Evolutionary conservation across 75 land plant species (phyloP).

Genomic region (Selaginella tamariscina): DNA sequence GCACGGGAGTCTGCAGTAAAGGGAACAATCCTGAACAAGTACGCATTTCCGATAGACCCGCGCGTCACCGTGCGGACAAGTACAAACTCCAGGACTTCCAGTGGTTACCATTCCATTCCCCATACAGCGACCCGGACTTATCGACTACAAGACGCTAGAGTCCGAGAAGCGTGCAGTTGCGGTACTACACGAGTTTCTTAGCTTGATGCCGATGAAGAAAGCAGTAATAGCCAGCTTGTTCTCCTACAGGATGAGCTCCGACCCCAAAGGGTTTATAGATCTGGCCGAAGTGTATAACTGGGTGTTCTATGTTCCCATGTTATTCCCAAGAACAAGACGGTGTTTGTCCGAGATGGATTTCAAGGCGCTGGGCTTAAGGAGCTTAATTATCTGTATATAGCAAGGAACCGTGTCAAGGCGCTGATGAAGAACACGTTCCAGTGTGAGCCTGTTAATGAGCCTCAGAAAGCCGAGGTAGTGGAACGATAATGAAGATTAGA

Average conservation of each 20-base stretch:
- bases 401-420: too few species aligned
- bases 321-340: background rate
- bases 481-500: too few species aligned
- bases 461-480: too few species aligned
- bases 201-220: conserved; percentile 1
- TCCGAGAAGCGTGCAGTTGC: background rate
- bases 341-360: background rate
- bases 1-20: background rate
- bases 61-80: background rate
- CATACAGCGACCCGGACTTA: background rate
- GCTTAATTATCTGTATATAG: too few species aligned
- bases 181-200: background rate
- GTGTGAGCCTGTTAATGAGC: too few species aligned
- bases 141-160: background rate
- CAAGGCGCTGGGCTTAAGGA: too few species aligned
- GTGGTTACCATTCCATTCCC: background rate
- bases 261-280: background rate
- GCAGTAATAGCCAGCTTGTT: background rate
- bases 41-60: background rate
- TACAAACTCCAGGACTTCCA: background rate
- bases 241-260: background rate
- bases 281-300: background rate
- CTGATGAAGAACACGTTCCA: too few species aligned
- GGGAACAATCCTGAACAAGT: background rate
- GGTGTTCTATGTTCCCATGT: background rate